Evolutionary conservation across 2,329 filamentous ascomycete genomes (phyloP), one percentile per base, ranked within the genome.

Genomic region (Pseudodiploospora longispora): DNA sequence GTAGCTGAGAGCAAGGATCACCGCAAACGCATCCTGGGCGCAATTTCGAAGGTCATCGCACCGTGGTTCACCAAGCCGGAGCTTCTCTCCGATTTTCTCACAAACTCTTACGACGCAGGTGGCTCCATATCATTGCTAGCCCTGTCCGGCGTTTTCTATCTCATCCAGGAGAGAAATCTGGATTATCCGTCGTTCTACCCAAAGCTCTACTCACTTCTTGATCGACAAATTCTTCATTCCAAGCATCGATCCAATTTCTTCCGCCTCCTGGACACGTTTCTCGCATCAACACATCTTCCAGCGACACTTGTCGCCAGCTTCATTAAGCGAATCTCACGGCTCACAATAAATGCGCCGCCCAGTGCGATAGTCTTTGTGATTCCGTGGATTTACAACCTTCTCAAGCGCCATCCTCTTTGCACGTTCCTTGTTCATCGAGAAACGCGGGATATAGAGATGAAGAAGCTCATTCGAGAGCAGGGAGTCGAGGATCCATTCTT

Each of bases 391-490:
- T 98, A 98, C 72, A 98, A 98, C 65, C 76, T 95, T 54, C 76
- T 98, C 61, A 93, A 87, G 64, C 78, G 78, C 52, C 93, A 98
- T 61, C 91, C 91, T 1, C 81, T 83, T 1, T 95, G 88, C 59
- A 94, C 91, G 0, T 97, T 95, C 58, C 95, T 98, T 89, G 79
- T 98, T 53, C 94, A 98, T 63, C 82, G 93, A 43, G 80, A 80
- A 47, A 70, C 76, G 33, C 75, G 73, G 39, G 79, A 81, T 36
- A 60, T 72, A 2, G 75, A 80, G 42, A 67, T 71, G 40, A 78
- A 76, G 54, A 74, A 75, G 42, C 57, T 72, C 41, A 66, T 90
- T 27, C 77, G 85, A 53, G 73, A 76, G 30, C 64, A 77, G 42
- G 79, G 80, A 4, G 62, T 76, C 41, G 63, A 66, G 28, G 94